phyloP scores from a whole-genome alignment of 129 eudicot genomes.

The Helianthus tuberosus region DNA sequence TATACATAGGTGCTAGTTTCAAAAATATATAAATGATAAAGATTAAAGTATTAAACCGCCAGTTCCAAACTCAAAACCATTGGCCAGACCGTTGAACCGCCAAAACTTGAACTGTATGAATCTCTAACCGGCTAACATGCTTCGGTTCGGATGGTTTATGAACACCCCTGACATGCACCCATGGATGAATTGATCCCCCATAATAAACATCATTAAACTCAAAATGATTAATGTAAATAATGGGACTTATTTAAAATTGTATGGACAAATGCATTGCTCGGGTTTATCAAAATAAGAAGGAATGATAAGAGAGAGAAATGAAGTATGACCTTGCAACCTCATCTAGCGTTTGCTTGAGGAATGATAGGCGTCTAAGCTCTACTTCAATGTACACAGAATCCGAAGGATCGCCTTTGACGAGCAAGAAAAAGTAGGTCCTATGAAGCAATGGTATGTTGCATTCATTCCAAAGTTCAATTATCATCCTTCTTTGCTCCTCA shows the following conservation, averaged over 20 bases:
- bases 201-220: neutral
- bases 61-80: neutral
- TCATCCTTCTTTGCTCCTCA: constrained; percentile 63
- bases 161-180: neutral
- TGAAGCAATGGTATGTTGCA: constrained; percentile 79
- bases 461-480: constrained; percentile 79
- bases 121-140: neutral
- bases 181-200: neutral
- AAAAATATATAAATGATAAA: neutral
- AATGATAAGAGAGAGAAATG: neutral
- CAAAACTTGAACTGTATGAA: neutral
- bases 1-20: neutral
- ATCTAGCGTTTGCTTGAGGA: constrained; percentile 58
- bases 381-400: constrained; percentile 91
- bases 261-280: neutral
- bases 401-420: constrained; percentile 89
- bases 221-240: neutral
- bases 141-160: neutral
- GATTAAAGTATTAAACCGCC: neutral
- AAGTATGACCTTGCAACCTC: constrained; percentile 57
- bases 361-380: constrained; percentile 78
- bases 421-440: constrained; percentile 79
- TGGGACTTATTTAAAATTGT: neutral
- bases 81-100: neutral
- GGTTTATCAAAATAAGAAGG: neutral